Evolutionary conservation across 306 rosid species (phyloP).

Genomic region (Arachis hypogaea): DNA sequence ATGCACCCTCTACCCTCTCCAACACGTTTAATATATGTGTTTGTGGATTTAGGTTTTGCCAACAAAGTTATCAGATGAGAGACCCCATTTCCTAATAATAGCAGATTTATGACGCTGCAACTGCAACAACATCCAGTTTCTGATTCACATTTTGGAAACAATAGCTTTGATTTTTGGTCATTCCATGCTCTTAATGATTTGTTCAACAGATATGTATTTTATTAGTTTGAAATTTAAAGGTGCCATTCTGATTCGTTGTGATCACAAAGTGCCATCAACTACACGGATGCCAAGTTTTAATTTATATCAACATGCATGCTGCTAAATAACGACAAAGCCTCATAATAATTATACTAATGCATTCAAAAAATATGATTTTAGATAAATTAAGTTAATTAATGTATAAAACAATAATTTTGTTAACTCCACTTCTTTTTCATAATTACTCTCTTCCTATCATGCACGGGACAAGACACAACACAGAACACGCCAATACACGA

Average conservation of each 20-base stretch:
- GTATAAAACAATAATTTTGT: too few relatives aligned
- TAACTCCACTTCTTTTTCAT: too few relatives aligned
- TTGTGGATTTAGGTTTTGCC: slow-evolving; percentile 42
- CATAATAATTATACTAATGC: background rate
- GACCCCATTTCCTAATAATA: slow-evolving; percentile 23
- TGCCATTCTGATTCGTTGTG: slow-evolving; percentile 25
- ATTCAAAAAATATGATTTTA: too few relatives aligned
- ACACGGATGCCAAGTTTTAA: slow-evolving; percentile 10
- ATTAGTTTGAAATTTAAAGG: background rate
- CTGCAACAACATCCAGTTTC: slow-evolving; percentile 6
- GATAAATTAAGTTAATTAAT: too few relatives aligned
- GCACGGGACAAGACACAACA: too few relatives aligned
- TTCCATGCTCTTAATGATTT: slow-evolving; percentile 33
- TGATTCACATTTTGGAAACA: slow-evolving; percentile 40
- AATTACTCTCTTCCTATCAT: too few relatives aligned
- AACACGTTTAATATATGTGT: slow-evolving; percentile 26
- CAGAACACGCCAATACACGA: too few relatives aligned
- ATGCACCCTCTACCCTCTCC: slow-evolving; percentile 8
- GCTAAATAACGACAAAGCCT: background rate
- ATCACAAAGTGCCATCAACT: slow-evolving; percentile 11
- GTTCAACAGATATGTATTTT: background rate
- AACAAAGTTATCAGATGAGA: slow-evolving; percentile 37
- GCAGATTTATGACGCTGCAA: slow-evolving; percentile 12
- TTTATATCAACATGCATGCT: background rate
- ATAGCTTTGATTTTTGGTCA: slow-evolving; percentile 26